Base-by-base conservation (phyloP, 1,284 basidiomycete genomes). In the Sparassis latifolia region DNA sequence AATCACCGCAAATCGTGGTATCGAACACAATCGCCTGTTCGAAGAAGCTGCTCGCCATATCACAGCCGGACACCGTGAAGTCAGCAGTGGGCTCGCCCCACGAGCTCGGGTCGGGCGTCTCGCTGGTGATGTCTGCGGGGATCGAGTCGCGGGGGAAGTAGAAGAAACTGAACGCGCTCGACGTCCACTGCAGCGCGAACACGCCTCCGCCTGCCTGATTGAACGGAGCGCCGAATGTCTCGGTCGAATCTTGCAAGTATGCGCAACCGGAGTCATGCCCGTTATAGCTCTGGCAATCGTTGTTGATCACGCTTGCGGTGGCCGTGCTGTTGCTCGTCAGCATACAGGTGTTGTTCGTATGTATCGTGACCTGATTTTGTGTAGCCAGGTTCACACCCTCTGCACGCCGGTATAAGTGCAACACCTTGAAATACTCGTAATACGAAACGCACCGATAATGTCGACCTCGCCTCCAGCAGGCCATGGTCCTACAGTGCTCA, bases 151-250 rank as follows among this genome's bases (percentile, higher is more conserved):
- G 78, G 31, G 77, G 58, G 73, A 92, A 92, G 64, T 80, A 81
- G 87, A 89, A 96, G 44, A 93, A 76, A 47, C 73, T 77, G 65
- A 96, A 83, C 4, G 87, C 90, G 4, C 67, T 62, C 32, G 62
- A 60, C 58, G 86, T 78, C 83, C 88, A 87, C 35, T 82, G 66
- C 66, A 87, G 84, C 1, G 80, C 89, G 58, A 74, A 91, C 27
- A 92, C 86, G 12, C 90, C 91, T 7, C 92, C 92, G 2, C 72
- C 71, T 10, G 61, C 63, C 10, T 56, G 59, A 68, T 92, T 92
- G 73, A 92, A 91, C 3, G 72, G 74, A 48, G 77, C 68, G 1
- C 91, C 91, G 56, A 82, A 95, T 5, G 80, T 80, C 9, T 65
- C 65, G 10, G 69, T 56, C 38, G 77, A 74, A 27, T 69, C 62